These are phyloP conservation scores for Herpetomonas tarakana DNA, from an alignment of 208 protist species.

Conservation along the genomic window DNA sequence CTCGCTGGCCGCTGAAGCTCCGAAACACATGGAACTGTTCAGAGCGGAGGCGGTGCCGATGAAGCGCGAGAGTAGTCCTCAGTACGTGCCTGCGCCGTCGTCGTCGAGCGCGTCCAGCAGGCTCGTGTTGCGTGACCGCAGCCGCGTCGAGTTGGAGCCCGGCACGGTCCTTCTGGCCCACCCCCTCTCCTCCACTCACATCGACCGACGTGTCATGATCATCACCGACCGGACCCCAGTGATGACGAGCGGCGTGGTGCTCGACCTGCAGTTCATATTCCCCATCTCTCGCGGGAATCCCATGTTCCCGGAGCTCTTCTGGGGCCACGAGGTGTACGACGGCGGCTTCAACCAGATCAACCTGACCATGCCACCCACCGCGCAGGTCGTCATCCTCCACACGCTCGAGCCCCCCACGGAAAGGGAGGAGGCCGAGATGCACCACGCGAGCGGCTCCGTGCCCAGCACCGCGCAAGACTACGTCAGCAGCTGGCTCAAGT, in stretches of 20 bases:
- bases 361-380: constrained; percentile 86
- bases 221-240: constrained; percentile 65
- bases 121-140: constrained; percentile 49
- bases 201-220: constrained; percentile 78
- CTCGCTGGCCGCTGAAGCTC: constrained; percentile 21
- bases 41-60: constrained; percentile 35
- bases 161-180: constrained; percentile 78
- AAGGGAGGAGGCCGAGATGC: not conserved
- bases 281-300: constrained; percentile 75
- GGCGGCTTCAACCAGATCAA: constrained; percentile 81
- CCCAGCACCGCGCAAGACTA: constrained; percentile 14
- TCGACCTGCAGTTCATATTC: constrained; percentile 78
- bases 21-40: constrained; percentile 32
- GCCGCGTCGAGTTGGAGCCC: constrained; percentile 40
- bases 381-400: constrained; percentile 76
- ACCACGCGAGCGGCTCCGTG: not conserved
- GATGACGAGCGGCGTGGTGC: constrained; percentile 65
- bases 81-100: constrained; percentile 29
- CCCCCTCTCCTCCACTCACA: constrained; percentile 76
- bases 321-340: constrained; percentile 85
- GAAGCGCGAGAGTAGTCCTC: constrained; percentile 3
- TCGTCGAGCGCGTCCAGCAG: constrained; percentile 30
- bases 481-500: constrained; percentile 54
- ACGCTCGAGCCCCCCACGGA: constrained; percentile 56
- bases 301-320: constrained; percentile 91